Evolutionary conservation across 768 basidiomycete species (phyloP), one percentile per base, ranked within the genome.

Genomic region (Podaxis sp.): DNA sequence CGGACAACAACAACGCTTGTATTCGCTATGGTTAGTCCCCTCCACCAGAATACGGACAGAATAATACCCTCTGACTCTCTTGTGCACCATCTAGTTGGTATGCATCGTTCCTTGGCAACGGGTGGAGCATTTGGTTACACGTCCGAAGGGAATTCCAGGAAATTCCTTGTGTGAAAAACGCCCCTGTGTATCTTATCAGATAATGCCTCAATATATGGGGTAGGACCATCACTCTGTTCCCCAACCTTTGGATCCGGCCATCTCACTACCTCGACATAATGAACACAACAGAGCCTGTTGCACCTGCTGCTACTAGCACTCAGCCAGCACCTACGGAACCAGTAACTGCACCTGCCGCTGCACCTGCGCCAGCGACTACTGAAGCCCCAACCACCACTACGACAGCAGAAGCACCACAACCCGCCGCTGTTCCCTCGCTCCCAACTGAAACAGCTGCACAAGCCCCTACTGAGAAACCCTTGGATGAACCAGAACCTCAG

Each of bases 401-500:
- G 8, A 60, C 69, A 37, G 63, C 69, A 5, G 51, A 66, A 15
- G 64, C 63, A 41, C 63, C 68, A n/a, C 67, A 65, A 36, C 61
- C 63, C 27, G 65, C 59, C 17, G 58, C 68, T 19, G 51, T 63
- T 41, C 59, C 70, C 56, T 57, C 60, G 36, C 38, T 50, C 6
- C 47, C 62, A n/a, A 49, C 66, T 22, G 55, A 59, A 37, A 25
- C 69, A 19, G 63, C 49, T 53, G 57, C 66, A 38, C 38, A 55
- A 24, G 47, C 61, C 25, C 29, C 58, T 46, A 60, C 64, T 37
- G 66, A 63, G 62, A 67, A 51, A 71, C 74, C 22, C 13, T 19
- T 19, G 19, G 64, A 62, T 8, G 73, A 71, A 33, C 17, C 70
- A 13, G 91, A 93, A 71, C 86, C 85, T 0, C 87, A 91, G 73